These are phyloP conservation scores for Prototheca wickerhamii DNA, from an alignment of 163 green algal species.

Conservation along the genomic window DNA sequence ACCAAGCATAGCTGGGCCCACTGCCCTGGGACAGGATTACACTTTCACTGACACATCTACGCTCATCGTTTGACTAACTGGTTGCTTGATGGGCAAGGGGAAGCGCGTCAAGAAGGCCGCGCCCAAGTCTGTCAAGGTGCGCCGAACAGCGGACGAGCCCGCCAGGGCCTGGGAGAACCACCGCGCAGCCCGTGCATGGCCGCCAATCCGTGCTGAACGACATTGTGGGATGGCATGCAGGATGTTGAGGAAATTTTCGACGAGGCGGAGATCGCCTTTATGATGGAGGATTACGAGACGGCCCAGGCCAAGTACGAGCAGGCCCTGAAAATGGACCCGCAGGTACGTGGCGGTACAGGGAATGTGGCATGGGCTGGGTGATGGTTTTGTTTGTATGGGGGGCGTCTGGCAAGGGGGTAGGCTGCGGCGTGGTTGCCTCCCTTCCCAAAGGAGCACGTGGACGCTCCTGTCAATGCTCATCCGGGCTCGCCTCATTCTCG, in stretches of 20 bases:
- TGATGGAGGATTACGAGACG: conserved; percentile 13
- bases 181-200: no score
- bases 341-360: conserved; percentile 8
- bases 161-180: no score
- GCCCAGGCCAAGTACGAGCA: conserved; percentile 9
- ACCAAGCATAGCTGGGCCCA: no score
- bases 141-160: no score
- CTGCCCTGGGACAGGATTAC: no score
- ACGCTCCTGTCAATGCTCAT: neutral
- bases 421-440: no score
- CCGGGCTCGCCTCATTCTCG: neutral
- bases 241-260: conserved; percentile 22
- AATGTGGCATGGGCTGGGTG: no score
- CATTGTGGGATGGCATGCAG: conserved; percentile 1
- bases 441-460: conserved; percentile 3
- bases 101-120: no score
- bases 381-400: neutral
- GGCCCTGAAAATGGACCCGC: conserved; percentile 18
- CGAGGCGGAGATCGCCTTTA: conserved; percentile 20
- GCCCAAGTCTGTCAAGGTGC: no score
- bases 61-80: no score
- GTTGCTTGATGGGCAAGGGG: no score
- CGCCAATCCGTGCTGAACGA: neutral
- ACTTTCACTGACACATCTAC: no score
- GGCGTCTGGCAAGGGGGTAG: neutral